phyloP scores from a whole-genome alignment of 805 yeast genomes.

The Suhomyces sp. region DNA sequence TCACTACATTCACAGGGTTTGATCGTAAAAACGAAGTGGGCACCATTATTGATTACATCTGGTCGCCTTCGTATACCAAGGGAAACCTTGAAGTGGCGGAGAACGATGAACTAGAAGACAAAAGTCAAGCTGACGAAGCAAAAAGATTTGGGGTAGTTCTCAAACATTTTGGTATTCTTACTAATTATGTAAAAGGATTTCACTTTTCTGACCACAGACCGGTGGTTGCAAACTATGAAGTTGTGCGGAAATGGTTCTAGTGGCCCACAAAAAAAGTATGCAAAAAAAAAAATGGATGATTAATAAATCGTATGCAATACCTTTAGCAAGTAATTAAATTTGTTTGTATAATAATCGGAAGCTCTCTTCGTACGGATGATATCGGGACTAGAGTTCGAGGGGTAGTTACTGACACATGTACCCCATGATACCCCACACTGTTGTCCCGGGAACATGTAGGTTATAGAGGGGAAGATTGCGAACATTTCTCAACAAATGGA shows the following conservation, averaged over 20 bases:
- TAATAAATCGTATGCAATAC: neutral
- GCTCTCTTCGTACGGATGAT: too few relatives aligned
- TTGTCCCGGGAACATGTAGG: neutral
- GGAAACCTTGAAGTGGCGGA: slow-evolving; percentile 1
- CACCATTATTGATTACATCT: slow-evolving; percentile 44
- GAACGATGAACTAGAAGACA: slow-evolving; percentile 4
- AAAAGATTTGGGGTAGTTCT: slow-evolving; percentile 21
- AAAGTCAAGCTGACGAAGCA: slow-evolving; percentile 3
- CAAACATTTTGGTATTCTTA: slow-evolving; percentile 38
- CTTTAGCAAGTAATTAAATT: neutral
- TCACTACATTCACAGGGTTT: slow-evolving; percentile 50
- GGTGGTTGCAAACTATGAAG: slow-evolving; percentile 24
- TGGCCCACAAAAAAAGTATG: neutral
- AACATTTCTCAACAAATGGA: too few relatives aligned
- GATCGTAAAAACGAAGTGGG: slow-evolving; percentile 24
- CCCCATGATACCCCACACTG: neutral
- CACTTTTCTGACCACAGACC: slow-evolving; percentile 45
- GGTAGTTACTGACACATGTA: too few relatives aligned
- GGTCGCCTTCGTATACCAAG: slow-evolving; percentile 29
- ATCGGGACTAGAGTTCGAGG: too few relatives aligned
- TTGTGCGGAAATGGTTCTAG: slow-evolving; percentile 2
- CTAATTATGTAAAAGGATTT: slow-evolving; percentile 28
- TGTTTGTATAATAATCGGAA: too few relatives aligned
- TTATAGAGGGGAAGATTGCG: neutral
- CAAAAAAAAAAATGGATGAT: neutral